Base-by-base conservation (phyloP, 176 grass and related monocot species). In the Bonia amplexicaulis region DNA sequence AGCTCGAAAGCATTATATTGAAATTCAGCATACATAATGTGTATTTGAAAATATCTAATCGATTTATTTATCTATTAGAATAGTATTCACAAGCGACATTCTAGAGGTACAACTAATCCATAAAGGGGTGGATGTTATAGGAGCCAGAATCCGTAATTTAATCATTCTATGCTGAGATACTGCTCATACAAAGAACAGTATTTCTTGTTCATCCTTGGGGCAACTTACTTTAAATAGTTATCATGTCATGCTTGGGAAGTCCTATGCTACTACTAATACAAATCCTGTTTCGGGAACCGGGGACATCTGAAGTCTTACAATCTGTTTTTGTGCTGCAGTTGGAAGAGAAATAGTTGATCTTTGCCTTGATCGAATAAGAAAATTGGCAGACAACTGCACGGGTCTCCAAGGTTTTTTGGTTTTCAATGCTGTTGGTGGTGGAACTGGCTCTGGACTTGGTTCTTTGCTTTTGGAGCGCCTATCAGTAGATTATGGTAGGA, bases 371-470 rank as follows among this genome's bases (percentile, higher is more conserved):
- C 85, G 90, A 23, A 80, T 94, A 87, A 92, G 93, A 82, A 94
- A 94, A 89, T 66, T 94, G 80, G 93, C 90, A n/a, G 93, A 94
- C 55, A 94, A 94, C 61, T 94, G 93, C 90, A 90, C 82, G 80
- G 93, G 93, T 9, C 88, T 94, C 39, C 93, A 94, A 88, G 93
- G 90, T 15, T 94, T 92, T 87, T 79, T 94, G 49, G 85, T 92
- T 90, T 94, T 94, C 66, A 94, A 94, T 80, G 93, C 93, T 66
- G 93, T 92, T 33, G 90, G 93, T 71, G 93, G 93, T 49, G 90
- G 93, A 69, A 94, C 90, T 27, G 93, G 93, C 16, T 94, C 90
- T 41, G 93, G 93, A 61, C 93, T 94, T 54, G 93, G 93, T 81
- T 94, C 93, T 23, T 85, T 94, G 55, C 88, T 94, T 83, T 73